Base-by-base conservation (phyloP, 257 asterid genomes). In the Ligustrum vulgare region DNA sequence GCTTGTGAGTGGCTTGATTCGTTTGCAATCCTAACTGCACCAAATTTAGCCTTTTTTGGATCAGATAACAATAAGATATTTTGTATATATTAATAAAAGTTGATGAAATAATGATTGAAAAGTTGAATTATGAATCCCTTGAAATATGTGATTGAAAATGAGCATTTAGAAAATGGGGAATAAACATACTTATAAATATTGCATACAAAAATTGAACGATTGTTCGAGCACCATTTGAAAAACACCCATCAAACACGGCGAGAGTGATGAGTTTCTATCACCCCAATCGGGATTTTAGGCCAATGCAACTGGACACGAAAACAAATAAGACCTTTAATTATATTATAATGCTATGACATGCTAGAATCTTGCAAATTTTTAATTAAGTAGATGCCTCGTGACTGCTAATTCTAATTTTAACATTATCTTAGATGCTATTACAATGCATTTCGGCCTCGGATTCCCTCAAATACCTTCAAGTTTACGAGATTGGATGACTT, bases 221-320 rank as follows among this genome's bases (percentile, higher is more conserved):
- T 23, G 66, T 22, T 32, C 69, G 20, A 43, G 45, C 34, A 12
- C 10, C n/a, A 54, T 54, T 6, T 16, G 23, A 39, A 5, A 54
- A 54, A 60, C 67, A 58, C 18, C 78, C 84, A 36, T 33, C 60
- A 75, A 78, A 81, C 85, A 74, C 35, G 80, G 72, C 74, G 65
- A 81, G 64, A 43, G 66, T 56, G 16, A 58, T 23, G 66, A 23
- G 33, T 73, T 33, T 71, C 54, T 39, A 70, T 39, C 73, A 67
- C 78, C 10, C 31, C 37, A 62, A 47, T 47, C 82, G 80, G 73
- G 49, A 71, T 18, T 66, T 75, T 25, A 43, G 75, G 54, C 12
- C 80, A 82, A 71, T 71, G 85, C 56, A 82, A 75, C 73, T 25
- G 36, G 82, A 78, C 82, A 2, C 34, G 32, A 39, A 67, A 23